Evolutionary conservation across 805 yeast genomes (phyloP).

Genomic region (Sugiyamaella floridensis): DNA sequence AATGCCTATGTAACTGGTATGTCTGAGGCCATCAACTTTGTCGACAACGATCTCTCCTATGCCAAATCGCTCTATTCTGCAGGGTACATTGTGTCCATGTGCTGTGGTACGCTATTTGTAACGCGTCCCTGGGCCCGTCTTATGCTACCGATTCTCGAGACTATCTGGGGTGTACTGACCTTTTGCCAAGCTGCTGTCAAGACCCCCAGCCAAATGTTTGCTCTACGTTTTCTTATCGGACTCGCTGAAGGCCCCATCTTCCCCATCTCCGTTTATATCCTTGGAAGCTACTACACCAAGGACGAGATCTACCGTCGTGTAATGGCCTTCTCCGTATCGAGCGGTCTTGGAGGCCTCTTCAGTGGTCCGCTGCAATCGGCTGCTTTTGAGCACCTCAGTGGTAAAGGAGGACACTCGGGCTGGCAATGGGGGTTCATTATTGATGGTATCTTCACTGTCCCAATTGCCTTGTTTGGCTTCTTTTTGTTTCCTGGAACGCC

Average conservation of each 20-base stretch:
- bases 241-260: constrained; percentile 40
- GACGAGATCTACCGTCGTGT: constrained; percentile 39
- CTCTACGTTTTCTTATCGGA: constrained; percentile 39
- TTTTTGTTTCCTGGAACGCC: constrained; percentile 48
- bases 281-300: constrained; percentile 42
- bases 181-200: constrained; percentile 31
- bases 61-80: constrained; percentile 38
- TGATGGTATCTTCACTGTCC: constrained; percentile 47
- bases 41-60: constrained; percentile 41
- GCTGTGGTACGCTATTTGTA: constrained; percentile 34
- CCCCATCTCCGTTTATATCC: constrained; percentile 36
- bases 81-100: constrained; percentile 44
- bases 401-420: constrained; percentile 35
- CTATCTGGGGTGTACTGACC: constrained; percentile 35
- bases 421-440: constrained; percentile 50
- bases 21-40: constrained; percentile 40
- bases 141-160: constrained; percentile 32
- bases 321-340: constrained; percentile 36
- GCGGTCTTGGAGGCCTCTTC: constrained; percentile 38
- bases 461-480: constrained; percentile 37
- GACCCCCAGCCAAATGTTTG: constrained; percentile 32
- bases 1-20: constrained; percentile 54
- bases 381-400: constrained; percentile 35
- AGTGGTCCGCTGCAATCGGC: constrained; percentile 42
- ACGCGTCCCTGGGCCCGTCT: constrained; percentile 31